Conservation (phyloP, 176 grass and related monocot species). For the Carex kokanica region DNA sequence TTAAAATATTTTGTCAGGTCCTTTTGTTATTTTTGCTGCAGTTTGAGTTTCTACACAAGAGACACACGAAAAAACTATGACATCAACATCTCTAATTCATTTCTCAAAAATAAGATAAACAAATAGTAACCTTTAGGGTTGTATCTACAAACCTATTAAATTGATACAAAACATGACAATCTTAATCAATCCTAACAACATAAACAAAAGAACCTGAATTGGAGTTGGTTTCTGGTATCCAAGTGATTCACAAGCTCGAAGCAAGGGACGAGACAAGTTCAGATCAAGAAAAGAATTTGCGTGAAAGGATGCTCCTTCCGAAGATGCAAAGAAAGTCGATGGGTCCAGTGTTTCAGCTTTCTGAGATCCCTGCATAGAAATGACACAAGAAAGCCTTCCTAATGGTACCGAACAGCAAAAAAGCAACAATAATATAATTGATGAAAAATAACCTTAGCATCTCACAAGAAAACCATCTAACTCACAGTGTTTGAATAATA, state of each 20-base stretch:
- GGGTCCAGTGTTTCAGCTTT: constrained; percentile 18
- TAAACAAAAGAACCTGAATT: constrained; percentile 61
- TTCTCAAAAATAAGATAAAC: not conserved
- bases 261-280: constrained; percentile 75
- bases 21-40: not conserved
- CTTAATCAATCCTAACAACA: not conserved
- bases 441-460: not conserved
- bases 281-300: constrained; percentile 89
- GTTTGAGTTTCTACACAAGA: not conserved
- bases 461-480: not conserved
- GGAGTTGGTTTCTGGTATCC: constrained; percentile 95
- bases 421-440: not conserved
- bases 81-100: not conserved
- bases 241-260: constrained; percentile 85
- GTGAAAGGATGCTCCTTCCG: constrained; percentile 75
- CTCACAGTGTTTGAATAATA: not conserved
- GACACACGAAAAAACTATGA: not conserved
- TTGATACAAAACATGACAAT: not conserved
- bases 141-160: not conserved
- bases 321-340: constrained; percentile 58
- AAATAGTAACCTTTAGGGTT: not conserved
- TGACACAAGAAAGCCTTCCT: not conserved
- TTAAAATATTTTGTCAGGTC: not conserved
- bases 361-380: constrained; percentile 16
- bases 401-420: not conserved